These are phyloP conservation scores for Apiospora pterosperma DNA, from an alignment of 2,329 filamentous ascomycete species.

Conservation along the genomic window DNA sequence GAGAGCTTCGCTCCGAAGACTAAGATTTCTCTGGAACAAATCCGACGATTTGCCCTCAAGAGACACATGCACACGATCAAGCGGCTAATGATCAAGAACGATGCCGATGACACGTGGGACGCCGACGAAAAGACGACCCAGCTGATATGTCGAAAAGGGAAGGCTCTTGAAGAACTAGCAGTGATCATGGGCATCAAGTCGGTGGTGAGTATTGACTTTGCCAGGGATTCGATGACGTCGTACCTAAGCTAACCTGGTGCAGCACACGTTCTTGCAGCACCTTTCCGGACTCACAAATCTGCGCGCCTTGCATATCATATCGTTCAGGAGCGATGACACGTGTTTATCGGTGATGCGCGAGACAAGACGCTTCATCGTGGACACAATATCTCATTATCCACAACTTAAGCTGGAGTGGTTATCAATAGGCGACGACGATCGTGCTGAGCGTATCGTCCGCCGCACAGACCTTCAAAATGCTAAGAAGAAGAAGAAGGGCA, in stretches of 20 bases:
- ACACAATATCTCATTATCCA: conserved; percentile 54
- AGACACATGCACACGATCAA: conserved; percentile 54
- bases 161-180: conserved; percentile 51
- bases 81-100: conserved; percentile 59
- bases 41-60: conserved; percentile 52
- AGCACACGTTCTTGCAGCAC: conserved; percentile 58
- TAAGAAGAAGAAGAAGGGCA: conserved; percentile 24
- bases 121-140: conserved; percentile 50
- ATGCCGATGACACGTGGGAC: conserved; percentile 52
- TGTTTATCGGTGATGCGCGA: conserved; percentile 56
- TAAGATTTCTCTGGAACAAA: conserved; percentile 51
- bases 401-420: conserved; percentile 56
- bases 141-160: conserved; percentile 49
- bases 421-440: conserved; percentile 42
- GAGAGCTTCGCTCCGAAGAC: conserved; percentile 51
- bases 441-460: conserved; percentile 46
- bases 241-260: conserved; percentile 8
- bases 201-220: conserved; percentile 43
- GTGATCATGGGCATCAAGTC: conserved; percentile 50
- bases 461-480: conserved; percentile 27
- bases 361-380: conserved; percentile 55
- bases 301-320: conserved; percentile 52
- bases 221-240: background rate
- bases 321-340: conserved; percentile 52
- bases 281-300: conserved; percentile 45